These are phyloP conservation scores for Lecanicillium sp. DNA, from an alignment of 2,329 filamentous ascomycete genomes.

Conservation along the genomic window DNA sequence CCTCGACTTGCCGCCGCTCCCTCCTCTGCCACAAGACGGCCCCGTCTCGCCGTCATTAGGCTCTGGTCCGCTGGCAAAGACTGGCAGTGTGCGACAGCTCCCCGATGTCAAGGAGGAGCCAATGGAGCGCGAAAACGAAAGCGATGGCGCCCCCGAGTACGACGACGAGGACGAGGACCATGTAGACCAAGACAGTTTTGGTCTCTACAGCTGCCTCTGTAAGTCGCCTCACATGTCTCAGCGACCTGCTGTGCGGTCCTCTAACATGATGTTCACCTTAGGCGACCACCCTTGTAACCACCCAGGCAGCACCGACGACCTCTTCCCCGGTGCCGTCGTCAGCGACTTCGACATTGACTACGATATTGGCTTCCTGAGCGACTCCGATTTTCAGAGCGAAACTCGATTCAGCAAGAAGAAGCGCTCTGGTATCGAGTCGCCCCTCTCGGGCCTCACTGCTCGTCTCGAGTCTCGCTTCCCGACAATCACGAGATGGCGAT, in stretches of 20 bases:
- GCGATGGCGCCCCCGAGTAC: conserved; percentile 19
- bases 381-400: conserved; percentile 46
- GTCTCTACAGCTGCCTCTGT: conserved; percentile 66
- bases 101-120: conserved; percentile 83
- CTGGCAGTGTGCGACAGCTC: conserved; percentile 54
- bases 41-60: conserved; percentile 40
- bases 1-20: conserved; percentile 49
- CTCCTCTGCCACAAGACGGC: conserved; percentile 33
- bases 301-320: conserved; percentile 35
- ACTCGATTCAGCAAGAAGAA: conserved; percentile 42
- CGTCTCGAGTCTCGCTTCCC: conserved; percentile 57
- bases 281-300: conserved; percentile 57
- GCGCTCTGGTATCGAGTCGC: conserved; percentile 47
- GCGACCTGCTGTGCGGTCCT: conserved; percentile 10
- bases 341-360: conserved; percentile 42
- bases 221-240: conserved; percentile 31
- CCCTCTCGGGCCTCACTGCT: conserved; percentile 54
- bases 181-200: conserved; percentile 23
- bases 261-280: conserved; percentile 23
- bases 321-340: conserved; percentile 28
- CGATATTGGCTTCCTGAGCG: conserved; percentile 59
- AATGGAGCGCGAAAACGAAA: conserved; percentile 53
- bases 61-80: conserved; percentile 25
- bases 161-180: conserved; percentile 40
- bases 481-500: conserved; percentile 43